phyloP scores from a whole-genome alignment of 345 rosid genomes.

The Garcia nutans region DNA sequence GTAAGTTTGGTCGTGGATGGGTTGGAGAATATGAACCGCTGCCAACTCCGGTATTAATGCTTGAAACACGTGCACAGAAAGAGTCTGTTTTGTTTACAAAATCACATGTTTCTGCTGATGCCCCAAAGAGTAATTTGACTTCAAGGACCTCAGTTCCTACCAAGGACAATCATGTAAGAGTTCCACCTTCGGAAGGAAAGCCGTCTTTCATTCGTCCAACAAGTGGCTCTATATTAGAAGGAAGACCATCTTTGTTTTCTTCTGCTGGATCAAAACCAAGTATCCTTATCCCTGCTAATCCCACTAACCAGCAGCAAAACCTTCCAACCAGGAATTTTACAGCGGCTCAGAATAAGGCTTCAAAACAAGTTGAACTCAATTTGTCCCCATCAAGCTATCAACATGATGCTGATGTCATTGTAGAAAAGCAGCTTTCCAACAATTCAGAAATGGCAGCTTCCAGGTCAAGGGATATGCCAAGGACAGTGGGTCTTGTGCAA shows the following conservation, averaged over 20 bases:
- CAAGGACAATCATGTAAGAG: slow-evolving; percentile 31
- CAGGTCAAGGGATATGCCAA: slow-evolving; percentile 41
- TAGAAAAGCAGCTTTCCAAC: slow-evolving; percentile 41
- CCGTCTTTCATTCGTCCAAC: slow-evolving; percentile 37
- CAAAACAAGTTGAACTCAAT: slow-evolving; percentile 73
- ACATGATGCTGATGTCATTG: slow-evolving; percentile 35
- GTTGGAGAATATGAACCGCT: slow-evolving; percentile 83
- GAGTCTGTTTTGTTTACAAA: slow-evolving; percentile 27
- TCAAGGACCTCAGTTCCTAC: slow-evolving; percentile 35
- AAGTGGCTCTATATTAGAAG: slow-evolving; percentile 37
- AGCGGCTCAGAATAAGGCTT: slow-evolving; percentile 50
- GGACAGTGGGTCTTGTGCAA: slow-evolving; percentile 38
- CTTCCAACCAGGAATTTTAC: slow-evolving; percentile 31
- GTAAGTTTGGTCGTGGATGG: slow-evolving; percentile 82
- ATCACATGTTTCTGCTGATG: slow-evolving; percentile 33
- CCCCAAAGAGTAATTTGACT: slow-evolving; percentile 29
- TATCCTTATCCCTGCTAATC: slow-evolving; percentile 27
- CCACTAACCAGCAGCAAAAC: slow-evolving; percentile 40
- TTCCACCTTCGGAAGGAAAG: slow-evolving; percentile 39
- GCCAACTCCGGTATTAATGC: slow-evolving; percentile 70
- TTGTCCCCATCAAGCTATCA: slow-evolving; percentile 60
- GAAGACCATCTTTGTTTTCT: slow-evolving; percentile 35
- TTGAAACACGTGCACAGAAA: slow-evolving; percentile 42
- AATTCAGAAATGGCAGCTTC: slow-evolving; percentile 37
- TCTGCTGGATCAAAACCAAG: slow-evolving; percentile 34